A percentile compares a stretch with the other conserved stretches of the same genome.
Evolutionary conservation across 2,329 filamentous ascomycete species (phyloP).

Genomic region (Penicillium sp.): DNA sequence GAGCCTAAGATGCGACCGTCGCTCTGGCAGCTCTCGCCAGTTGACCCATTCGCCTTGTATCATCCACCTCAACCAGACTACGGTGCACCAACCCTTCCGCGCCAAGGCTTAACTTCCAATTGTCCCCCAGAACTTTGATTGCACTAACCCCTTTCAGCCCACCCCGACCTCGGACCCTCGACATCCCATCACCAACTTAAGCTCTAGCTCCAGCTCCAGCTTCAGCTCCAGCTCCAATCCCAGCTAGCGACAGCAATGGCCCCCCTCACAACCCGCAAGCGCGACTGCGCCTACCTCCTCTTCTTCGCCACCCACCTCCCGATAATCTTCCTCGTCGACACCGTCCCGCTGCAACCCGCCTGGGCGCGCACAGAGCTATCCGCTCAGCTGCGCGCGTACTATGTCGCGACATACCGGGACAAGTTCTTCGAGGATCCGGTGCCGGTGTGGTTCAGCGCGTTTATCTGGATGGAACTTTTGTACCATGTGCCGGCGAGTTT

Average conservation of each 20-base stretch:
- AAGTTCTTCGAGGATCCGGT: slow-evolving; percentile 60
- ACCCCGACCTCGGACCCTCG: not conserved
- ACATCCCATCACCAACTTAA: not conserved
- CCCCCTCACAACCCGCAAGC: slow-evolving; percentile 38
- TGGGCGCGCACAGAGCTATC: slow-evolving; percentile 54
- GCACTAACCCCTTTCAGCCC: not conserved
- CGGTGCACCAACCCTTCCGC: not conserved
- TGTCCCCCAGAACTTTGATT: not conserved
- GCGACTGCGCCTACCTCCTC: slow-evolving; percentile 49
- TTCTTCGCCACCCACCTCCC: slow-evolving; percentile 66
- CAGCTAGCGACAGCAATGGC: slow-evolving; percentile 4
- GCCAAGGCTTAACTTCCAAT: not conserved
- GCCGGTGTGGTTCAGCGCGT: slow-evolving; percentile 62
- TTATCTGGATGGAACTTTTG: slow-evolving; percentile 60
- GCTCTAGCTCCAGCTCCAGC: not conserved
- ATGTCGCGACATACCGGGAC: slow-evolving; percentile 63
- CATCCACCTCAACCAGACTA: too few relatives aligned
- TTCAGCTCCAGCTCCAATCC: not conserved
- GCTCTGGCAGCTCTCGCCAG: not conserved
- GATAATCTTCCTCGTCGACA: slow-evolving; percentile 63
- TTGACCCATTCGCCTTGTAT: not conserved
- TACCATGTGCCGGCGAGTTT: slow-evolving; percentile 64
- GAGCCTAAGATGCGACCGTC: too few relatives aligned
- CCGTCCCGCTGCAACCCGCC: slow-evolving; percentile 60
- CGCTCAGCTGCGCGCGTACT: slow-evolving; percentile 55